Evolutionary conservation across 805 yeast species (phyloP).

Genomic region (Metschnikowia reukaufii): DNA sequence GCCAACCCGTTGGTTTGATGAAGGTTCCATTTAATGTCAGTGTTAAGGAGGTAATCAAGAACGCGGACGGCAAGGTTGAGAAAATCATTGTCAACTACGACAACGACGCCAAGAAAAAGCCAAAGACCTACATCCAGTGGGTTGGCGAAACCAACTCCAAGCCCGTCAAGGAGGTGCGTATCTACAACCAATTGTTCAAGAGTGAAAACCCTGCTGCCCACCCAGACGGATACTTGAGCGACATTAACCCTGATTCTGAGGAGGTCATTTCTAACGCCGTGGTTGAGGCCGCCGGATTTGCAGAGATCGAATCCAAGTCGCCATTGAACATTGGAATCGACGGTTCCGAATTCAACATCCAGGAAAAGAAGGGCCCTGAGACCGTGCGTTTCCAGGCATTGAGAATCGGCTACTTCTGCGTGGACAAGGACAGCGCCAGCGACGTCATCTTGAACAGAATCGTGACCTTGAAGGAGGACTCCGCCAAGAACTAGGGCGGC

Average conservation of each 20-base stretch:
- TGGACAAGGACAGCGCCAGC: conserved; percentile 72
- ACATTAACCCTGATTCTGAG: conserved; percentile 80
- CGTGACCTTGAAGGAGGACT: conserved; percentile 88
- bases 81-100: conserved; percentile 81
- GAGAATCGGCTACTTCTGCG: conserved; percentile 92
- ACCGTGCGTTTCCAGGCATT: conserved; percentile 92
- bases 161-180: conserved; percentile 70
- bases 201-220: conserved; percentile 88
- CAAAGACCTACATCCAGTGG: conserved; percentile 98
- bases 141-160: conserved; percentile 69
- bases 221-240: conserved; percentile 86
- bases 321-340: conserved; percentile 71
- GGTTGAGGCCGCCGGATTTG: conserved; percentile 70
- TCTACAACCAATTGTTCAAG: conserved; percentile 83
- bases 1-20: conserved; percentile 92
- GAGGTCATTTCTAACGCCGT: conserved; percentile 62
- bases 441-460: conserved; percentile 80
- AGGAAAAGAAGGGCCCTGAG: conserved; percentile 45
- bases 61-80: conserved; percentile 59
- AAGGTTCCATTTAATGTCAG: conserved; percentile 83
- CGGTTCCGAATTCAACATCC: conserved; percentile 64
- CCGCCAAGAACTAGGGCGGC: conserved; percentile 44
- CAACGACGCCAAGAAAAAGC: conserved; percentile 60
- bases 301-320: conserved; percentile 62
- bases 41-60: conserved; percentile 66